Evolutionary conservation across 306 rosid genomes (phyloP), one percentile per base, ranked within the genome.

Genomic region (Vigna radiata): DNA sequence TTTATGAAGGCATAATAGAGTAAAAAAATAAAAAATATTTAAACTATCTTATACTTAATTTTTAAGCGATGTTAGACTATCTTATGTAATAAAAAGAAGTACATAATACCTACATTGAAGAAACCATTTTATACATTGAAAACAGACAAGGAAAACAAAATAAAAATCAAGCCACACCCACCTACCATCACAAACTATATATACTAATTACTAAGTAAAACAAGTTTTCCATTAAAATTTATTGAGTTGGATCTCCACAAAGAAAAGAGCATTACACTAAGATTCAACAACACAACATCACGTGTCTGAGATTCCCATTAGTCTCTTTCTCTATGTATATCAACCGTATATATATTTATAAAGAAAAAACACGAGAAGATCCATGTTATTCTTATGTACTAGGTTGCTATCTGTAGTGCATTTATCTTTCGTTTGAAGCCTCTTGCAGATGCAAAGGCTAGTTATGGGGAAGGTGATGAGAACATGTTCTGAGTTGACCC

Each of bases 401-500:
- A 43, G 15, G 49, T 44, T 49, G 55, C 27, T 4, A 33, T 49
- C 3, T 53, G 78, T 6, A 70, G 50, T 21, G 73, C 39, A 29
- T 3, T 13, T 47, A 33, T 78, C 8, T 36, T 71, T 82, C 12
- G 69, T 66, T 82, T 79, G 79, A 76, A 76, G 79, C 83, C 72
- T 79, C 78, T 62, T 86, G 88, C 59, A 50, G 47, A 10, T 23
- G 72, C 23, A 43, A 67, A 31, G 77, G 70, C 81, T 85, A 82
- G 33, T 21, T 7, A 61, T 87, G 82, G 67, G 87, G 63, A 92
- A 70, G 97, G 93, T 81, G 89, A 82, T 14, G 97, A 91, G 81
- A 82, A 92, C 8, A 63, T 74, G 82, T 90, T 86, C 12, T 83
- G 88, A 16, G 93, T 94, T 70, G 96, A 90, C 73, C 91, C 91